These are phyloP conservation scores for Marchantia paleacea DNA, from an alignment of 225 moss, liverwort and hornwort species.

Conservation along the genomic window DNA sequence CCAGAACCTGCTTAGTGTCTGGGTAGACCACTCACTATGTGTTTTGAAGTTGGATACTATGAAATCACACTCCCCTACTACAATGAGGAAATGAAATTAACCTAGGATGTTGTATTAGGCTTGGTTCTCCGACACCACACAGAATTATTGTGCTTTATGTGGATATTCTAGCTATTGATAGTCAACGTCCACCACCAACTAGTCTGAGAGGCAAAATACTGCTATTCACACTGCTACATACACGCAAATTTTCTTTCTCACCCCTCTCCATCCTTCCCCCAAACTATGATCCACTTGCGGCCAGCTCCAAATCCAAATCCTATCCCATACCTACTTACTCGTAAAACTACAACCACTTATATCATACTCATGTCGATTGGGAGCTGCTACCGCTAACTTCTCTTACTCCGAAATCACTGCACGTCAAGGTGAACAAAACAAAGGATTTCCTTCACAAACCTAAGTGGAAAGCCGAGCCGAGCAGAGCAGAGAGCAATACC, in stretches of 20 bases:
- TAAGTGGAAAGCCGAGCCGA: neutral
- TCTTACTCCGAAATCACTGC: no score
- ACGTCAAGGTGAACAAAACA: neutral
- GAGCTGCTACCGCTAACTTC: neutral
- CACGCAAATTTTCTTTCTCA: neutral
- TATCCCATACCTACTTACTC: constrained; percentile 7
- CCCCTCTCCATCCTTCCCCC: constrained; percentile 7
- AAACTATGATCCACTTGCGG: neutral
- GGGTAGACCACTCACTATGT: no score
- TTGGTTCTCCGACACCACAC: no score
- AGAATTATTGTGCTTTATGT: neutral
- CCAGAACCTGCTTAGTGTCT: no score
- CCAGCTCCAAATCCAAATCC: neutral
- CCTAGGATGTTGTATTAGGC: no score
- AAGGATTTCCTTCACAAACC: neutral
- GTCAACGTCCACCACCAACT: neutral
- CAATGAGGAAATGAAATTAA: no score
- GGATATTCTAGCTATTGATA: neutral
- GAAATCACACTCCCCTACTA: no score
- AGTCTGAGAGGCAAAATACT: neutral
- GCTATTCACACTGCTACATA: neutral
- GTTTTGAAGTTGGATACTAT: no score
- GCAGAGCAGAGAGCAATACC: no score
- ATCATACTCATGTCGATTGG: neutral
- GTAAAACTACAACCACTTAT: neutral